Percentiles rank a stretch among this genome's conserved stretches.
These are phyloP conservation scores for Pseudogymnoascus sp. DNA, from an alignment of 2,329 filamentous ascomycete genomes.

Conservation along the genomic window DNA sequence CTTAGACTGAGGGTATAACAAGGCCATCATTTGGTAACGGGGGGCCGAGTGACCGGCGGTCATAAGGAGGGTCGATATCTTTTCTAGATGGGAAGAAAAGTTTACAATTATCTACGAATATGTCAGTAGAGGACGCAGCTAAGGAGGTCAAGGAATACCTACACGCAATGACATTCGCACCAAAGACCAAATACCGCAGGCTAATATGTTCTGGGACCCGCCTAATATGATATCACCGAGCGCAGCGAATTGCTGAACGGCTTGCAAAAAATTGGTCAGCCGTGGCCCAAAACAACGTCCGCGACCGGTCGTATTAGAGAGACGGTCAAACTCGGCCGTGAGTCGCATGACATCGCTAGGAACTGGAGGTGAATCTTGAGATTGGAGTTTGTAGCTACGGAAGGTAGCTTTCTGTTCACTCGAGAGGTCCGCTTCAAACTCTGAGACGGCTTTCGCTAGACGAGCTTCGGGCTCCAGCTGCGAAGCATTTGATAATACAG, in stretches of 20 bases:
- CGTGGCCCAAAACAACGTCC: conserved; percentile 32
- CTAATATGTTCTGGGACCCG: conserved; percentile 36
- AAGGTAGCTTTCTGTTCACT: conserved; percentile 29
- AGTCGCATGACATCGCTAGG: conserved; percentile 32
- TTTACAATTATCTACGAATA: conserved; percentile 24
- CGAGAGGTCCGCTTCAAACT: conserved; percentile 32
- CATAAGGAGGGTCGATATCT: conserved; percentile 35
- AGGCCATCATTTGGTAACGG: conserved; percentile 31
- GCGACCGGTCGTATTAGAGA: conserved; percentile 11
- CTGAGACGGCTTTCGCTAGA: conserved; percentile 32
- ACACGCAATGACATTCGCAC: conserved; percentile 36
- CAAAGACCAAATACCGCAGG: conserved; percentile 37
- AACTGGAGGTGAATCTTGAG: conserved; percentile 21
- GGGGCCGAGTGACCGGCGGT: conserved; percentile 32
- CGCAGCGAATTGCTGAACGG: conserved; percentile 35
- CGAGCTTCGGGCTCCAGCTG: conserved; percentile 30
- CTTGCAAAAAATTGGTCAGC: conserved; percentile 32
- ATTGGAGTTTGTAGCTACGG: conserved; percentile 15
- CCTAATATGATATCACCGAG: conserved; percentile 35
- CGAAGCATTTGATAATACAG: conserved; percentile 6
- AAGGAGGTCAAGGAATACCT: conserved; percentile 15
- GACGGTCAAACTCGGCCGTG: conserved; percentile 31
- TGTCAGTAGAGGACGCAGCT: conserved; percentile 13
- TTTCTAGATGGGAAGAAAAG: conserved; percentile 30
- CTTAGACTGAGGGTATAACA: conserved; percentile 33